A percentile compares a stretch with the other conserved stretches of the same genome.
Evolutionary conservation across 495 filamentous ascomycete species (phyloP).

Genomic region (Astrothelium subdiscretum): DNA sequence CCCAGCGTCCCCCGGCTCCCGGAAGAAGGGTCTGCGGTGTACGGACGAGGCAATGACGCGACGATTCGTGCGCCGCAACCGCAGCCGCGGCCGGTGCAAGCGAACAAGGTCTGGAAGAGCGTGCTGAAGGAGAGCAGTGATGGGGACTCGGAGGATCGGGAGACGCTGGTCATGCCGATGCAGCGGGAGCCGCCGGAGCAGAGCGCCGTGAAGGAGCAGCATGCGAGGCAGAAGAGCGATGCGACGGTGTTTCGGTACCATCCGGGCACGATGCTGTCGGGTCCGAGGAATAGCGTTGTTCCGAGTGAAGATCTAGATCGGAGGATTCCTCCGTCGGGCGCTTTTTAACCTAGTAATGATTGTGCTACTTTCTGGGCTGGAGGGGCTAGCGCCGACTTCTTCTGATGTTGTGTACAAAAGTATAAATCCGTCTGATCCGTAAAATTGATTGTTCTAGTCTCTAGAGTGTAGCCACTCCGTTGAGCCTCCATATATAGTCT

Average conservation of each 20-base stretch:
- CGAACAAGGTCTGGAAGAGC: not conserved
- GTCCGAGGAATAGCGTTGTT: not conserved
- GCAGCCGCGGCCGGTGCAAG: not conserved
- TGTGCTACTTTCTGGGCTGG: not conserved
- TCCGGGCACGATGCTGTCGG: not conserved
- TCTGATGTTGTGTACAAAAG: no score
- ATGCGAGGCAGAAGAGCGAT: not conserved
- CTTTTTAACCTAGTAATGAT: not conserved
- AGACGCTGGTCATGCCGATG: not conserved
- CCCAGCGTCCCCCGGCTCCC: not conserved
- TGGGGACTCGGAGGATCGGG: not conserved
- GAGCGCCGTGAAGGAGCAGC: not conserved
- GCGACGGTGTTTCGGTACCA: not conserved
- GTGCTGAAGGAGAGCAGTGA: not conserved
- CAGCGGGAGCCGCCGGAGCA: not conserved
- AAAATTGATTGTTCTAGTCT: no score
- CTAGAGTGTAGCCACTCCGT: no score
- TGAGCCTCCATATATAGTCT: no score
- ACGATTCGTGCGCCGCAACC: not conserved
- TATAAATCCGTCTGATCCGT: no score
- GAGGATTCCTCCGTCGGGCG: not conserved
- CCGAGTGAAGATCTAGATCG: not conserved
- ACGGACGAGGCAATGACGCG: no score
- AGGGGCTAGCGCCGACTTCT: no score
- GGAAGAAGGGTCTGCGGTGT: no score